Conservation (phyloP, 306 rosid genomes). For the Dryas drummondii region DNA sequence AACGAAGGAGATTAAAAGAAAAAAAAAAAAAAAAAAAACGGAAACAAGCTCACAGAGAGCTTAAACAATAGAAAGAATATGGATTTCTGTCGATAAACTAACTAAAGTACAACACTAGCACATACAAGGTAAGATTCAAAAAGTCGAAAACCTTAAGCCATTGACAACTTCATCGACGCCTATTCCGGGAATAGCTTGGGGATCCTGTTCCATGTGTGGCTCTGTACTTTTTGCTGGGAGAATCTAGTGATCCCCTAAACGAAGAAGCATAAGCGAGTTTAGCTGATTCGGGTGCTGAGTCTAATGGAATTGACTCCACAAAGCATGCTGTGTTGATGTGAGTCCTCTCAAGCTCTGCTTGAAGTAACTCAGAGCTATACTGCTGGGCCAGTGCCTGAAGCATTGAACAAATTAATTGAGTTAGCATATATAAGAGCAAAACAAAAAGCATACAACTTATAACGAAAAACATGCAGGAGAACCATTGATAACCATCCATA, state of each 20-base stretch:
- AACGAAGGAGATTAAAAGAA: not conserved
- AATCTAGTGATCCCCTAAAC: slow-evolving; percentile 57
- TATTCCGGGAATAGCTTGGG: slow-evolving; percentile 61
- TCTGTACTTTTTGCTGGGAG: slow-evolving; percentile 57
- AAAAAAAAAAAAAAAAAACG: not conserved
- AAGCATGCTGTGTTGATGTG: slow-evolving; percentile 97
- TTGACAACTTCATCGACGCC: slow-evolving; percentile 48
- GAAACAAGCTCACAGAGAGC: not conserved
- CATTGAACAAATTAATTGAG: slow-evolving; percentile 30
- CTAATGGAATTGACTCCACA: slow-evolving; percentile 71
- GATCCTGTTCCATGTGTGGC: slow-evolving; percentile 58
- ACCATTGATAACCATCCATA: not conserved
- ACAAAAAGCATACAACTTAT: not conserved
- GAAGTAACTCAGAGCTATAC: slow-evolving; percentile 82
- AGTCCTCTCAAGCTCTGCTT: slow-evolving; percentile 88
- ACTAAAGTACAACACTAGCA: slow-evolving; percentile 7
- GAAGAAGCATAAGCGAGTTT: slow-evolving; percentile 71
- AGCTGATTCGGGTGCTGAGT: slow-evolving; percentile 68
- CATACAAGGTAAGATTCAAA: slow-evolving; percentile 4
- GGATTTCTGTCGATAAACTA: not conserved
- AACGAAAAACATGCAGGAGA: not conserved
- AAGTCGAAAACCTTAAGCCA: not conserved
- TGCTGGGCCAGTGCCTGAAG: slow-evolving; percentile 90
- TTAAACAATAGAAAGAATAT: not conserved
- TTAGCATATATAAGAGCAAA: not conserved